Conservation (phyloP, 805 yeast genomes). For the Dipodascopsis uninucleata region DNA sequence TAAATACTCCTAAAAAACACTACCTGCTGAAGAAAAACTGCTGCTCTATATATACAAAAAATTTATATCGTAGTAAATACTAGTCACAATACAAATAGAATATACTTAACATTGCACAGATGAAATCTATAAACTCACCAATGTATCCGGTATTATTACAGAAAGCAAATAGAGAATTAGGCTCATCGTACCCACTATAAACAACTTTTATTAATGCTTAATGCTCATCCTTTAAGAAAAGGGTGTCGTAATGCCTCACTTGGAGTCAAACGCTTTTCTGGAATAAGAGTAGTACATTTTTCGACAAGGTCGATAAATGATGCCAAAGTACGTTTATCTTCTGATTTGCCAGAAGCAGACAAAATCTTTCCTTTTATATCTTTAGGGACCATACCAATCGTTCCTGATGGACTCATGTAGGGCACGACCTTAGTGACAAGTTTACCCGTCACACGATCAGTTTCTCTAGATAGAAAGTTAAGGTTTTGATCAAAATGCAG, state of each 20-base stretch:
- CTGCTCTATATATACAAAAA: no score
- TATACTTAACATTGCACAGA: no score
- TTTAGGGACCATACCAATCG: slow-evolving; percentile 17
- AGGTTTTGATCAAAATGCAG: slow-evolving; percentile 33
- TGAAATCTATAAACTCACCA: no score
- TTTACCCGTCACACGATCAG: slow-evolving; percentile 31
- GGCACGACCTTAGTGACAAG: slow-evolving; percentile 22
- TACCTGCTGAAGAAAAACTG: no score
- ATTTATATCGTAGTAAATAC: no score
- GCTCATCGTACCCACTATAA: no score
- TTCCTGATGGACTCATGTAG: slow-evolving; percentile 11
- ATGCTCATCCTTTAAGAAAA: slow-evolving; percentile 37
- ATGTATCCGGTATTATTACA: no score
- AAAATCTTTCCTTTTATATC: slow-evolving; percentile 1
- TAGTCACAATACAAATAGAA: no score
- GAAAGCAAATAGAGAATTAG: no score
- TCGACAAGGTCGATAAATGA: slow-evolving; percentile 35
- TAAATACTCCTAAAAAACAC: no score
- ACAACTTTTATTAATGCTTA: no score
- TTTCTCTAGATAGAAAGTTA: slow-evolving; percentile 29
- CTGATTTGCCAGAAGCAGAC: neutral
- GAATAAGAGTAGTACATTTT: slow-evolving; percentile 42
- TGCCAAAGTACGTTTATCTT: slow-evolving; percentile 14
- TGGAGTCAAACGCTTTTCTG: slow-evolving; percentile 66
- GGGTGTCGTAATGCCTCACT: slow-evolving; percentile 60